These are phyloP conservation scores for Claviceps sp. DNA, from an alignment of 2,329 filamentous ascomycete species.

Conservation along the genomic window DNA sequence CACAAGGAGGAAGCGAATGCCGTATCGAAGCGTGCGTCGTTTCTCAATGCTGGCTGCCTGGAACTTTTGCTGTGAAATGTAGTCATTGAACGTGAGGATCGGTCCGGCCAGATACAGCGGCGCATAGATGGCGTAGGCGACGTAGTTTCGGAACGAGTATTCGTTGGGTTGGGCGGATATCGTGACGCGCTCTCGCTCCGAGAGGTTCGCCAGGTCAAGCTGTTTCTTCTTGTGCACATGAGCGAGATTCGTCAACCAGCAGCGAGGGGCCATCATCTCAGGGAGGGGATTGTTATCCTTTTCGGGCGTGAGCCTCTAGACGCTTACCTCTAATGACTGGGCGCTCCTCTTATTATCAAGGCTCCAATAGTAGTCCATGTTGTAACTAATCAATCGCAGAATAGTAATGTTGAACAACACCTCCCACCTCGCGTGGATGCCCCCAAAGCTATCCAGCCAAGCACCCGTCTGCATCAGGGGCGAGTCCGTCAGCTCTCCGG, in stretches of 20 bases:
- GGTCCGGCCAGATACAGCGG: conserved; percentile 87
- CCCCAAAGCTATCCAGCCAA: conserved; percentile 66
- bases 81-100: conserved; percentile 97
- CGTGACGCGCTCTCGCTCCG: conserved; percentile 74
- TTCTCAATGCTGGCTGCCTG: conserved; percentile 55
- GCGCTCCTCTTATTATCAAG: conserved; percentile 48
- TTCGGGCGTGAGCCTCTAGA: neutral
- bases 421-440: conserved; percentile 84
- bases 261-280: neutral
- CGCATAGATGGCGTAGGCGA: conserved; percentile 82
- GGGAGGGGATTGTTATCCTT: neutral
- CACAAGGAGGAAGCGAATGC: conserved; percentile 63
- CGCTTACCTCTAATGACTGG: conserved; percentile 67
- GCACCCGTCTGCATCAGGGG: conserved; percentile 46
- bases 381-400: conserved; percentile 87
- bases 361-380: conserved; percentile 94
- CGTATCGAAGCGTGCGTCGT: conserved; percentile 66
- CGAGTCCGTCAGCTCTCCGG: conserved; percentile 18
- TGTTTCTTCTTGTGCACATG: conserved; percentile 88
- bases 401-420: conserved; percentile 97
- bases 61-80: conserved; percentile 74
- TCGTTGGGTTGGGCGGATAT: conserved; percentile 59
- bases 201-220: conserved; percentile 73
- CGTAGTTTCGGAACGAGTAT: conserved; percentile 72
- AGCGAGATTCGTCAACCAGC: conserved; percentile 25